Evolutionary conservation across 2,329 filamentous ascomycete genomes (phyloP).

Genomic region (Monosporascus sp.): DNA sequence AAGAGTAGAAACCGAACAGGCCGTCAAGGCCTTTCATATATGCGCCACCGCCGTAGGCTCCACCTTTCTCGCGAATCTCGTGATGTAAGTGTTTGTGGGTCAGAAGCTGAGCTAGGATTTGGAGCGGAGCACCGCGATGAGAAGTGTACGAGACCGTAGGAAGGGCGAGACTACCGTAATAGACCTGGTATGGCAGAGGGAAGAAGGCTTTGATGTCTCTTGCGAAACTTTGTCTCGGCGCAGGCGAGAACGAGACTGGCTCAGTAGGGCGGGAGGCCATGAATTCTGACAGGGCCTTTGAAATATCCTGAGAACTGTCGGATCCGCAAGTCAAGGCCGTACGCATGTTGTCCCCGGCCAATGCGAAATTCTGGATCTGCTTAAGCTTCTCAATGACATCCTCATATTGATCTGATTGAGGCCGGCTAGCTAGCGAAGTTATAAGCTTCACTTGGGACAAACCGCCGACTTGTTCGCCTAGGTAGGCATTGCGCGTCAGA

Average conservation of each 20-base stretch:
- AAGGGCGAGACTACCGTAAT: constrained; percentile 80
- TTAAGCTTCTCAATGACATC: constrained; percentile 81
- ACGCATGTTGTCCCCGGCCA: constrained; percentile 65
- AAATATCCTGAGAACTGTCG: constrained; percentile 66
- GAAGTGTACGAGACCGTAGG: constrained; percentile 80
- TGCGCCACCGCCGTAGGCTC: constrained; percentile 90
- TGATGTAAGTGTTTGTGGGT: constrained; percentile 97
- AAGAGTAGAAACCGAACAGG: constrained; percentile 90
- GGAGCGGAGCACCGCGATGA: constrained; percentile 69
- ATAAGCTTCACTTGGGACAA: constrained; percentile 84
- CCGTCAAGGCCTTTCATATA: constrained; percentile 76
- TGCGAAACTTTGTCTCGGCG: constrained; percentile 28
- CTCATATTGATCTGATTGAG: constrained; percentile 61
- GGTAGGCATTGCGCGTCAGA: constrained; percentile 63
- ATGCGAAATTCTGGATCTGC: constrained; percentile 72
- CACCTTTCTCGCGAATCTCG: constrained; percentile 95
- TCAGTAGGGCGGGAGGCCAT: constrained; percentile 52
- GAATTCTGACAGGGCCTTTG: constrained; percentile 66
- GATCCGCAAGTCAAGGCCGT: constrained; percentile 80
- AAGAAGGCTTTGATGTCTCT: constrained; percentile 75
- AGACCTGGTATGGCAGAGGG: constrained; percentile 93
- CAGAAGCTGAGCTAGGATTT: constrained; percentile 83
- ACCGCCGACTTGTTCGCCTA: constrained; percentile 83
- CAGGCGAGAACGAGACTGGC: constrained; percentile 30
- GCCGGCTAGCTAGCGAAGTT: constrained; percentile 69